A percentile compares a stretch with the other conserved stretches of the same genome.
These are phyloP conservation scores for Triticum urartu DNA, from an alignment of 176 grass and related monocot species.

Conservation along the genomic window DNA sequence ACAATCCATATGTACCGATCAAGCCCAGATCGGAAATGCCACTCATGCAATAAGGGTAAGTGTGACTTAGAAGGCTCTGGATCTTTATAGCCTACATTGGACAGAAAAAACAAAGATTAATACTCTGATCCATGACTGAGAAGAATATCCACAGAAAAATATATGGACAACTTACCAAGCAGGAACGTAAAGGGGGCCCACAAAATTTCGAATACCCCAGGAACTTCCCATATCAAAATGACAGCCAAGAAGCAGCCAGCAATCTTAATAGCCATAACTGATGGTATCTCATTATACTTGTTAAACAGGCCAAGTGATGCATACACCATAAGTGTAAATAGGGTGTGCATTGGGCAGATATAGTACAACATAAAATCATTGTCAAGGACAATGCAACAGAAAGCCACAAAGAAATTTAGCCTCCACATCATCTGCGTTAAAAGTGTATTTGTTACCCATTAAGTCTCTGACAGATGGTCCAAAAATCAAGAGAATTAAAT, in stretches of 20 bases:
- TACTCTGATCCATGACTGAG: not conserved
- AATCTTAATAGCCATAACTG: slow-evolving; percentile 84
- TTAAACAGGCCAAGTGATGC: slow-evolving; percentile 87
- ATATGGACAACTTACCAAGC: slow-evolving; percentile 56
- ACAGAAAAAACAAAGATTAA: not conserved
- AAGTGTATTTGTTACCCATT: not conserved
- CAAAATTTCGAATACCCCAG: slow-evolving; percentile 75
- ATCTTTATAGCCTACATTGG: slow-evolving; percentile 75
- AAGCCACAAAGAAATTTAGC: slow-evolving; percentile 69
- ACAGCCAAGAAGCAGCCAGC: slow-evolving; percentile 75
- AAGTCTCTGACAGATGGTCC: not conserved
- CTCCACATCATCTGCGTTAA: slow-evolving; percentile 90
- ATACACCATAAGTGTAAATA: slow-evolving; percentile 93
- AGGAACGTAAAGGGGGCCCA: slow-evolving; percentile 86
- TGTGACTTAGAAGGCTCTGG: slow-evolving; percentile 78
- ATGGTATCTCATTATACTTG: slow-evolving; percentile 88
- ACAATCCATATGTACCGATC: slow-evolving; percentile 98
- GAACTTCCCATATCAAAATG: slow-evolving; percentile 94
- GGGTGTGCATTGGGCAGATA: slow-evolving; percentile 87
- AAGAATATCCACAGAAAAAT: slow-evolving; percentile 12
- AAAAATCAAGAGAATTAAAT: not conserved
- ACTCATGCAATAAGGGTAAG: slow-evolving; percentile 77
- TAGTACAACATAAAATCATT: slow-evolving; percentile 86
- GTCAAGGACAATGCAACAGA: slow-evolving; percentile 85
- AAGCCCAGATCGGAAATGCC: slow-evolving; percentile 96